A percentile compares a stretch with the other conserved stretches of the same genome.
These are phyloP conservation scores for Schizosaccharomyces pombe DNA, from an alignment of 805 yeast genomes.

Conservation along the genomic window DNA sequence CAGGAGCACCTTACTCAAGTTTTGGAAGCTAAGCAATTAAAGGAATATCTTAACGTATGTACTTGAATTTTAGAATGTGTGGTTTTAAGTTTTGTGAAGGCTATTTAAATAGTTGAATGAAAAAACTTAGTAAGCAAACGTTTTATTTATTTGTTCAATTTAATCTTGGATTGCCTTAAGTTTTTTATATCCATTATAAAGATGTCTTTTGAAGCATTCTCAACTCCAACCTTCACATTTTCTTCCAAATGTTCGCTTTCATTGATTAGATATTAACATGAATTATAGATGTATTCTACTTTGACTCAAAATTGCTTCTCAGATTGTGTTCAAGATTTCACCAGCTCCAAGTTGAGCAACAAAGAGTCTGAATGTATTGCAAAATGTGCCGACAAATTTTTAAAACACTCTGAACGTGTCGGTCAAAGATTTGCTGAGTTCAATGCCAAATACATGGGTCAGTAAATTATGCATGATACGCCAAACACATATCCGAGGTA, in stretches of 20 bases:
- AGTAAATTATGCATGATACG: not conserved
- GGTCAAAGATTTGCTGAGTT: slow-evolving; percentile 53
- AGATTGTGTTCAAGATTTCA: slow-evolving; percentile 96
- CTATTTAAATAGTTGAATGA: too few species aligned
- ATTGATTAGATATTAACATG: not conserved
- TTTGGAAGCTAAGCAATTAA: slow-evolving; percentile 94
- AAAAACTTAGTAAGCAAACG: too few species aligned
- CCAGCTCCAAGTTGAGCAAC: slow-evolving; percentile 63
- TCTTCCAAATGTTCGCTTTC: slow-evolving; percentile 7
- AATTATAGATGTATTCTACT: slow-evolving; percentile 47
- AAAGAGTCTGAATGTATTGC: slow-evolving; percentile 70
- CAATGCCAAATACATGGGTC: not conserved
- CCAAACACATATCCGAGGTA: not conserved
- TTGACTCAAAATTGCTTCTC: slow-evolving; percentile 90
- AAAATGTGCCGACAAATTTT: slow-evolving; percentile 90
- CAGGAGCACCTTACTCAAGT: slow-evolving; percentile 90
- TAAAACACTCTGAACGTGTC: slow-evolving; percentile 93
- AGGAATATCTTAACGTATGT: slow-evolving; percentile 81
- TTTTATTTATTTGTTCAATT: slow-evolving; percentile 6
- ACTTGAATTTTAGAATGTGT: too few species aligned
- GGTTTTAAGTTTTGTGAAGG: too few species aligned
- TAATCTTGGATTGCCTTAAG: too few species aligned
- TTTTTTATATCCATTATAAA: too few species aligned
- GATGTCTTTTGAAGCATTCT: too few species aligned
- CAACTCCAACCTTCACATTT: too few species aligned